Evolutionary conservation across 495 filamentous ascomycete genomes (phyloP).

Genomic region (Penicillium samsonianum): DNA sequence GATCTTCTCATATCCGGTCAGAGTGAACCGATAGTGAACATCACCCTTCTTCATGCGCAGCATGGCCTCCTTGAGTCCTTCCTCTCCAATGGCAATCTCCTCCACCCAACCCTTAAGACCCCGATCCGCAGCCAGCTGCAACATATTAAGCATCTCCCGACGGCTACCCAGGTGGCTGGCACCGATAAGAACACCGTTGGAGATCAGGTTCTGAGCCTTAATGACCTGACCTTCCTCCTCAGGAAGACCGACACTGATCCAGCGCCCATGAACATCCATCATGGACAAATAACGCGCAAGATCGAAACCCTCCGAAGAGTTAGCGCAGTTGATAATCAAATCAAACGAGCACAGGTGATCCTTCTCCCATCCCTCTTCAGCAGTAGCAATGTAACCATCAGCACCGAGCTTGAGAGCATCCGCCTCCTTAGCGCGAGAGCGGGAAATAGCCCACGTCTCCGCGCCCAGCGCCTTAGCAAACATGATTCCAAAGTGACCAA

Average conservation of each 20-base stretch:
- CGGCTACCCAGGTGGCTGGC: slow-evolving; percentile 81
- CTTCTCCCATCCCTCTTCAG: slow-evolving; percentile 64
- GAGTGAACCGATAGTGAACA: slow-evolving; percentile 66
- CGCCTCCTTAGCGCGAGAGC: slow-evolving; percentile 65
- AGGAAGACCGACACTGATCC: slow-evolving; percentile 82
- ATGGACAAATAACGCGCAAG: slow-evolving; percentile 71
- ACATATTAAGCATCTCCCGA: slow-evolving; percentile 78
- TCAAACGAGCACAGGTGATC: slow-evolving; percentile 63
- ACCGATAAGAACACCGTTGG: slow-evolving; percentile 77
- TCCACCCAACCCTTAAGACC: slow-evolving; percentile 81
- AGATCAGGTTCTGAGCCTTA: slow-evolving; percentile 73
- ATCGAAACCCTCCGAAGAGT: slow-evolving; percentile 68
- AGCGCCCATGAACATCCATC: slow-evolving; percentile 80
- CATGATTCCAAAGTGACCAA: slow-evolving; percentile 71
- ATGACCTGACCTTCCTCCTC: slow-evolving; percentile 75
- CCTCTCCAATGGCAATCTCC: slow-evolving; percentile 68
- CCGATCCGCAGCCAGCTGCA: slow-evolving; percentile 79
- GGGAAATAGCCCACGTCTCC: slow-evolving; percentile 70
- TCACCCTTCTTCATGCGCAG: slow-evolving; percentile 69
- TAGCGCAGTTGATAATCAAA: slow-evolving; percentile 72
- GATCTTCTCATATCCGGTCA: slow-evolving; percentile 65
- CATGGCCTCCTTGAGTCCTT: slow-evolving; percentile 68
- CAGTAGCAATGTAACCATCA: slow-evolving; percentile 70
- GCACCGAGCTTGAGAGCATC: slow-evolving; percentile 70
- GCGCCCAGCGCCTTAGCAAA: slow-evolving; percentile 73